Conservation (phyloP, 2,329 filamentous ascomycete genomes). For the Colletotrichum gigasporum region DNA sequence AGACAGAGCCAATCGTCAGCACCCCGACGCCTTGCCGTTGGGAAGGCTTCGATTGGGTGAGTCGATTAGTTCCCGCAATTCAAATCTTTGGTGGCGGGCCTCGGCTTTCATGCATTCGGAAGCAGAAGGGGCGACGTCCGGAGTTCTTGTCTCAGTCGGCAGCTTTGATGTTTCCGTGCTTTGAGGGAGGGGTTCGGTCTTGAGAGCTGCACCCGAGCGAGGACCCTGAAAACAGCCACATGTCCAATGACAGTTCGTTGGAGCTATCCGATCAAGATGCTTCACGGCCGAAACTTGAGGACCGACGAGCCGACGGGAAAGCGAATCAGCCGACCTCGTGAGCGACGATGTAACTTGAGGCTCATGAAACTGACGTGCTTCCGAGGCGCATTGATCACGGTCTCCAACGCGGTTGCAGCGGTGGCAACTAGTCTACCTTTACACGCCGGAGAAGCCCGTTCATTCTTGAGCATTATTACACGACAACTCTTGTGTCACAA, state of each 20-base stretch:
- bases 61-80: not conserved
- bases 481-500: not conserved
- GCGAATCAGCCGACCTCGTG: not conserved
- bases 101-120: slow-evolving; percentile 9
- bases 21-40: not conserved
- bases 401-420: not conserved
- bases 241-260: not conserved
- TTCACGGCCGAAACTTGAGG: too few relatives aligned
- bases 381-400: not conserved
- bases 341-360: not conserved
- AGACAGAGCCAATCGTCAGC: not conserved
- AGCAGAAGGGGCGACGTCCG: not conserved
- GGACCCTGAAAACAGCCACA: slow-evolving; percentile 16
- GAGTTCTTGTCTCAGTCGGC: slow-evolving; percentile 10
- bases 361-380: not conserved
- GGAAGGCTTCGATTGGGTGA: not conserved
- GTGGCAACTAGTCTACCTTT: not conserved
- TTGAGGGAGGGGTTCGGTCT: not conserved
- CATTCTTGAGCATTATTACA: not conserved
- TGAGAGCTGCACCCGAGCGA: not conserved
- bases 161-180: slow-evolving; percentile 8
- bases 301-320: not conserved
- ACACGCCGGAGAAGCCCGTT: not conserved
- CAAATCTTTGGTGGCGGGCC: not conserved
- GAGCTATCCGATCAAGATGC: not conserved